Evolutionary conservation across 768 basidiomycete genomes (phyloP).

Genomic region (Pulveroboletus frians): DNA sequence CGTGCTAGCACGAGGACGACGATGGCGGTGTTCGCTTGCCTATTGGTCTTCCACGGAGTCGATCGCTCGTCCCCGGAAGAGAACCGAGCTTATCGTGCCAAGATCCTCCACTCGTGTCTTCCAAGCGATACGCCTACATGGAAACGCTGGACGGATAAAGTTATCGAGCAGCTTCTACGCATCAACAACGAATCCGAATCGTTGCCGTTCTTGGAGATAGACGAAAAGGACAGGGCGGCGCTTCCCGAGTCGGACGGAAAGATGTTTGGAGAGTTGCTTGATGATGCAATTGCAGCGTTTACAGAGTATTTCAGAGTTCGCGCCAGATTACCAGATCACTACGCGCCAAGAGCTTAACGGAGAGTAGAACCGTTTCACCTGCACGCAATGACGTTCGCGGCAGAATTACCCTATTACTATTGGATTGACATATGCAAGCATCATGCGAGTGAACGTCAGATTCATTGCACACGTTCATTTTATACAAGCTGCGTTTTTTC

Average conservation of each 20-base stretch:
- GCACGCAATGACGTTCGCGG: neutral
- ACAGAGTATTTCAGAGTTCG: conserved; percentile 3
- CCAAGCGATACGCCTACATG: conserved; percentile 25
- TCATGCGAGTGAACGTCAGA: neutral
- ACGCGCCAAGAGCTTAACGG: neutral
- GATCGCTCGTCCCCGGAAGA: neutral
- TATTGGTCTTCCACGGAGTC: conserved; percentile 19
- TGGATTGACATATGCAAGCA: neutral
- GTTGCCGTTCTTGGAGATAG: neutral
- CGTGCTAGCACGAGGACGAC: conserved; percentile 17
- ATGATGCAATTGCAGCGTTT: conserved; percentile 18
- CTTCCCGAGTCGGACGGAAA: neutral
- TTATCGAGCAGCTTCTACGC: conserved; percentile 15
- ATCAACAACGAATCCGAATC: neutral
- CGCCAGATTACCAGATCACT: neutral
- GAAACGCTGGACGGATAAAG: conserved; percentile 19
- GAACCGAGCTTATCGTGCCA: neutral
- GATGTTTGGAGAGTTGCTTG: conserved; percentile 9
- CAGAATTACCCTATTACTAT: neutral
- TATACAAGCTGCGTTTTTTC: neutral
- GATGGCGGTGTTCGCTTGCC: conserved; percentile 21
- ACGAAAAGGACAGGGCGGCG: neutral
- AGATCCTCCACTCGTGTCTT: conserved; percentile 14
- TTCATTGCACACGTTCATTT: neutral
- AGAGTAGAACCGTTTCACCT: neutral